phyloP scores from a whole-genome alignment of 371 early-diverging fungal species.

The Mortierella sp. region DNA sequence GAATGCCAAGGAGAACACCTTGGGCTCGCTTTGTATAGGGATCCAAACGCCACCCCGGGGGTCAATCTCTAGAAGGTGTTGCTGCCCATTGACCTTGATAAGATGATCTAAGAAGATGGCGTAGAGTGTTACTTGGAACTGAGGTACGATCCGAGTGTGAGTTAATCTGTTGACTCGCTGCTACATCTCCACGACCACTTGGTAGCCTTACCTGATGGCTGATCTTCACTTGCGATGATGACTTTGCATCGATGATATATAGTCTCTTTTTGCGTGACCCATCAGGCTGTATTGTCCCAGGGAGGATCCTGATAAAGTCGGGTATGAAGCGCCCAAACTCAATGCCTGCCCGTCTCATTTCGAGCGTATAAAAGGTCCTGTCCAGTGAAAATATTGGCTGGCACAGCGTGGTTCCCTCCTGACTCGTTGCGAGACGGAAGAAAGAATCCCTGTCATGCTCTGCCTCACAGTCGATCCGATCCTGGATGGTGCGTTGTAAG shows the following conservation, averaged over 20 bases:
- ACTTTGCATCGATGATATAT: conserved; percentile 65
- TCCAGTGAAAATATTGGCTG: conserved; percentile 58
- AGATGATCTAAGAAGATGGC: conserved; percentile 58
- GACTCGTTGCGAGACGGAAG: conserved; percentile 50
- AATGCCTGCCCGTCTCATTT: conserved; percentile 32
- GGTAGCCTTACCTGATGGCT: conserved; percentile 57
- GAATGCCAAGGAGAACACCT: conserved; percentile 58
- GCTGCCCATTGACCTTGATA: conserved; percentile 53
- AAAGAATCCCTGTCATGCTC: conserved; percentile 46
- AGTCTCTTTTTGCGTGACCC: conserved; percentile 43
- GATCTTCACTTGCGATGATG: conserved; percentile 54
- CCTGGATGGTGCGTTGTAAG: conserved; percentile 21
- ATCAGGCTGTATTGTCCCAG: conserved; percentile 31
- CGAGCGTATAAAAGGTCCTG: conserved; percentile 49
- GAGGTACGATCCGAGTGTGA: not conserved
- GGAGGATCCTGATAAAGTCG: conserved; percentile 59
- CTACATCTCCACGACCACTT: not conserved
- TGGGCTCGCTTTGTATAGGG: conserved; percentile 51
- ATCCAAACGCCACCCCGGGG: conserved; percentile 60
- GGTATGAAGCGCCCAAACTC: conserved; percentile 61
- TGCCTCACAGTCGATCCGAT: conserved; percentile 54
- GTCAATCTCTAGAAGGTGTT: conserved; percentile 55
- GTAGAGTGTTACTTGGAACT: conserved; percentile 66
- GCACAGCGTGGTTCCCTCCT: conserved; percentile 56
- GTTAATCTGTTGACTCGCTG: not conserved